Evolutionary conservation across 495 filamentous ascomycete species (phyloP), one percentile per base, ranked within the genome.

Genomic region (Daldinia grandis): DNA sequence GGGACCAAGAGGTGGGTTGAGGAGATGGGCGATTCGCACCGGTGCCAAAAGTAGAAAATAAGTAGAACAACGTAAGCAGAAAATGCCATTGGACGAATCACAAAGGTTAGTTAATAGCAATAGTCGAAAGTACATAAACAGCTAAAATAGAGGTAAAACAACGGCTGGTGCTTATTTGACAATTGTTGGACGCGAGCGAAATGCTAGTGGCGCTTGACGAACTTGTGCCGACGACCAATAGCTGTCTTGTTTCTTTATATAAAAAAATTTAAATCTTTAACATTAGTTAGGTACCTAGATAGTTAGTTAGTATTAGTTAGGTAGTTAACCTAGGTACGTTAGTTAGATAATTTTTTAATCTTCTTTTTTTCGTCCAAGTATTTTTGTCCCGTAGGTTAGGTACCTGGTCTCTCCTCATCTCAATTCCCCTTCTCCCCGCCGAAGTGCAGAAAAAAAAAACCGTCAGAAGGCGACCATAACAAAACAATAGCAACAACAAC

Each of bases 1-100:
- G 54, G 37, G 55, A 35, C 33, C 33, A 35, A 14, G 55, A 71
- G 73, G 73, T 68, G 69, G 66, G 56, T 58, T 61, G 56, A 55
- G 66, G 66, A 71, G 75, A 47, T 68, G 66, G 66, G 73, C 73
- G 73, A 76, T 72, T 76, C 68, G 70, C 51, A 58, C 61, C 49
- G 51, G 56, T 54, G 44, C 35, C 28, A 64, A 17, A 56, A 17
- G 28, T 56, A 30, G 28, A 31, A 31, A n/a, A 56, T 14, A 27
- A 56, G 58, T 67, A 62, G 47, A 50, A 74, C 68, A 65, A 67
- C 54, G 68, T 74, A 65, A 74, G 66, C 71, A 53, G 27, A 25
- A 30, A 68, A 40, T 10, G 3, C 24, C 21, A 58, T 61, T 68
- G 62, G 72, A 53, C 64, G 60, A 72, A 74, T 71, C 54, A 74